Base-by-base conservation (phyloP, 441 rosid genomes). In the Gossypium trilobum region DNA sequence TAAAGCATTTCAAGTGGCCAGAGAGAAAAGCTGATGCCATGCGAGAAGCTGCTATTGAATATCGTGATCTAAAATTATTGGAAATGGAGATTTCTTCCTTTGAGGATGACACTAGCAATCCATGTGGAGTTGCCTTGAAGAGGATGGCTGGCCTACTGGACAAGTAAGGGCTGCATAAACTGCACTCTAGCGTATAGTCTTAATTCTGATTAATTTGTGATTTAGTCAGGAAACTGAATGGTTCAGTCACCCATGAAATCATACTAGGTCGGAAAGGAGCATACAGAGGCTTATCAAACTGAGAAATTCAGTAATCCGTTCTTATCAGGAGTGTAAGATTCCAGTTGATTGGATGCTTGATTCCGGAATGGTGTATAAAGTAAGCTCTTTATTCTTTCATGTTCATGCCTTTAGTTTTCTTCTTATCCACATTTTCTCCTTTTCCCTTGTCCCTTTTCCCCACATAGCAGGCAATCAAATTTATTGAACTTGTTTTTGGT, bases 1-100 rank as follows among this genome's bases (percentile, higher is more conserved):
- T 91, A 74, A 93, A 93, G 89, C 95, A 93, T 81, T 93, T 93
- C 79, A 87, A 87, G 73, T 93, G 96, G 97, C 98, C 98, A 10
- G 98, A 93, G 86, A 85, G 72, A 77, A 93, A 91, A 82, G 98
- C 95, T 2, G 98, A 93, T 86, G 89, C 95, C 59, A 68, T 93
- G 74, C 81, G 93, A 73, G 98, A 91, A 80, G 97, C 96, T 73
- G 90, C 97, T 11, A 79, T 93, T 42, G 98, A 91, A 74, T 93
- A 90, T 73, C 91, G 93, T 1, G 88, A 82, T 70, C 86, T 93
- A 64, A 91, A 86, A 82, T 78, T 83, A 64, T 73, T 93, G 44
- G 96, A 90, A 75, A 82, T 31, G 23, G 92, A 91, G 81, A 86
- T 91, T 65, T 85, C 87, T 51, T 85, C 88, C 11, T 84, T 80